Evolutionary conservation across 2,329 filamentous ascomycete genomes (phyloP).

Genomic region (Pseudogymnoascus sp.): DNA sequence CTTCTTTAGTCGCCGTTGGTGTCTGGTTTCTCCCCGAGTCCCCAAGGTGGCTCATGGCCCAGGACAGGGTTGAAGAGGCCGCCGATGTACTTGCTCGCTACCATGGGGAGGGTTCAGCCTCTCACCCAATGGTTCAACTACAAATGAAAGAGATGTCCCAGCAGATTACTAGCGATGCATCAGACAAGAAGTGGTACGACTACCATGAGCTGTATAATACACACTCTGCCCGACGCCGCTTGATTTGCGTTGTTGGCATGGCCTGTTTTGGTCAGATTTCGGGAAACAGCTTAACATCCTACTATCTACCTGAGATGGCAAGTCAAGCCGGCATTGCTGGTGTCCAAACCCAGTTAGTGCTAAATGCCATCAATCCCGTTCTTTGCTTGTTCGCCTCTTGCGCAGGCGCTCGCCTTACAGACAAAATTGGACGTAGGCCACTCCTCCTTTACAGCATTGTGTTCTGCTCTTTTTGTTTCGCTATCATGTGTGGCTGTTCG

Average conservation of each 20-base stretch:
- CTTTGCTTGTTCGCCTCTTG: conserved; percentile 21
- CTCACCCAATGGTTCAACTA: conserved; percentile 17
- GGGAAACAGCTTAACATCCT: conserved; percentile 28
- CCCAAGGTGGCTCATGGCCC: conserved; percentile 48
- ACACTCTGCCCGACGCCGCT: conserved; percentile 15
- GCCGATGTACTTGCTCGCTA: conserved; percentile 46
- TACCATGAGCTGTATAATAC: conserved; percentile 18
- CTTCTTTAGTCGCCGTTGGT: conserved; percentile 24
- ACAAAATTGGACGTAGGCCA: conserved; percentile 24
- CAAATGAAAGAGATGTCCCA: conserved; percentile 17
- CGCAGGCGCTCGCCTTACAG: conserved; percentile 19
- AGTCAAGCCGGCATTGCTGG: conserved; percentile 23
- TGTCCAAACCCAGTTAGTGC: conserved; percentile 26
- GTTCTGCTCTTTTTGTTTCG: conserved; percentile 32
- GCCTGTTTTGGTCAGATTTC: conserved; percentile 19
- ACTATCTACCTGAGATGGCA: conserved; percentile 23
- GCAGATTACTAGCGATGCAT: conserved; percentile 15
- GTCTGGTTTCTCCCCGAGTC: conserved; percentile 46
- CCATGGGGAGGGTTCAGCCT: conserved; percentile 39
- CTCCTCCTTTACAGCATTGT: conserved; percentile 24
- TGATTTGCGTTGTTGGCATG: conserved; percentile 19
- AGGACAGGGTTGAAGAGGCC: conserved; percentile 48
- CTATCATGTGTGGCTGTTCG: conserved; percentile 29
- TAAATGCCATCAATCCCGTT: conserved; percentile 21
- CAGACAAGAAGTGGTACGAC: conserved; percentile 20